These are phyloP conservation scores for Ulmus americana DNA, from an alignment of 331 rosid genomes.

Conservation along the genomic window DNA sequence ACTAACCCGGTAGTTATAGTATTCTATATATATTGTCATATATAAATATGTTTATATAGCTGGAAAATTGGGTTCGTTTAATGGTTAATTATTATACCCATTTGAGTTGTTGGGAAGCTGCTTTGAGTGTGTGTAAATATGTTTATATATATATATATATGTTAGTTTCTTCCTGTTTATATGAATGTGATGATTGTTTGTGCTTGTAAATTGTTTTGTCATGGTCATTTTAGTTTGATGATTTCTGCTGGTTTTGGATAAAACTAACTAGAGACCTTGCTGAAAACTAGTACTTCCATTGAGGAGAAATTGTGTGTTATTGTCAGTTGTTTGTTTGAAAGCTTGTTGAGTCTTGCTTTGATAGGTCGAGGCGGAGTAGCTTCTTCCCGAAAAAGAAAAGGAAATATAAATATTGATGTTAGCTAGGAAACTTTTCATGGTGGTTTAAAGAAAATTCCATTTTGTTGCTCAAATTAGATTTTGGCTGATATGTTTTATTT, in stretches of 20 bases:
- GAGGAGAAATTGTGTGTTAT: no score
- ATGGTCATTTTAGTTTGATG: background rate
- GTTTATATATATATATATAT: background rate
- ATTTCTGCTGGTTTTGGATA: background rate
- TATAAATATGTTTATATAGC: background rate
- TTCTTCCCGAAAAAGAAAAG: background rate
- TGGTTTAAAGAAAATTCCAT: no score
- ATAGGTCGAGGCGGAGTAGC: background rate
- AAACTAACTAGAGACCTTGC: no score
- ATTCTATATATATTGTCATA: background rate
- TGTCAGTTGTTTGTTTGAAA: background rate
- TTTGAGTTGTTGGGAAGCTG: no score
- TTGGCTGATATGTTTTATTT: background rate
- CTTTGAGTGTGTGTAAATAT: background rate
- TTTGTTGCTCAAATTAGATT: no score
- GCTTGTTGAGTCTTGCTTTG: background rate
- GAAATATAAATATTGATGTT: background rate
- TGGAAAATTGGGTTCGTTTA: background rate
- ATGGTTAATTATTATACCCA: no score
- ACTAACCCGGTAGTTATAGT: constrained; percentile 39
- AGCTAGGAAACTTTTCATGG: background rate
- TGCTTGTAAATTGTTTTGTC: background rate
- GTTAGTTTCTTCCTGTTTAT: background rate
- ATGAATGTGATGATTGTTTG: background rate
- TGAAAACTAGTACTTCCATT: no score